Base-by-base conservation (phyloP, 305 asterid genomes). In the Fraxinus platypoda region DNA sequence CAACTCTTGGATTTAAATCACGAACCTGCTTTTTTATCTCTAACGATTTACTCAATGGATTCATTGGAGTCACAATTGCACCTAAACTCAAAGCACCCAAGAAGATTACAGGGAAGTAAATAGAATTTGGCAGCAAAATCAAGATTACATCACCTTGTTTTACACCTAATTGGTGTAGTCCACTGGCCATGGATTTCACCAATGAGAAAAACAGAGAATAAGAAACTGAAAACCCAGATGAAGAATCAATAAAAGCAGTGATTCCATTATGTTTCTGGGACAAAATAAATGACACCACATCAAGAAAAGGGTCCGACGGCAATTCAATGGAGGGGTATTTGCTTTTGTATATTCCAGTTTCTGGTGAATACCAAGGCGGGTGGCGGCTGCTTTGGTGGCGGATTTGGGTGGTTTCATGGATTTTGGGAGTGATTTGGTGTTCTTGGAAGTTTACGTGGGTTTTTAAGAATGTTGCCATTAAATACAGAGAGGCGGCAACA, bases 61-160 rank as follows among this genome's bases (percentile, higher is more conserved):
- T 93, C 90, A 91, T 90, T 37, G 94, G 80, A 8, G 97, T 91
- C 0, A 80, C 93, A 78, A 91, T 34, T 17, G 93, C 98, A 78
- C 98, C 97, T 46, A 92, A n/a, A 74, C 91, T 85, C 87, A 93
- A 85, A 89, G 90, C 89, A 35, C 91, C 94, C 88, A 94, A 86
- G 81, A 93, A 81, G 80, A 93, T 13, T 6, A 93, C 74, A 5
- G 97, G 98, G 79, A 93, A 88, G 80, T 71, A 85, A 76, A 93
- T 83, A 33, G 92, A 91, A 88, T 90, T 93, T 12, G 95, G 93
- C 78, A 93, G 89, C 86, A 89, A 62, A 81, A 90, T 86, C 78
- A 91, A 84, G 74, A 91, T 84, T 0, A 92, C 91, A 81, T 91
- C 94, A 75, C 94, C 93, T 87, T 89, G 84, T 81, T 86, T 87